Evolutionary conservation across 768 basidiomycete genomes (phyloP).

Genomic region (Trametopsis cervina): DNA sequence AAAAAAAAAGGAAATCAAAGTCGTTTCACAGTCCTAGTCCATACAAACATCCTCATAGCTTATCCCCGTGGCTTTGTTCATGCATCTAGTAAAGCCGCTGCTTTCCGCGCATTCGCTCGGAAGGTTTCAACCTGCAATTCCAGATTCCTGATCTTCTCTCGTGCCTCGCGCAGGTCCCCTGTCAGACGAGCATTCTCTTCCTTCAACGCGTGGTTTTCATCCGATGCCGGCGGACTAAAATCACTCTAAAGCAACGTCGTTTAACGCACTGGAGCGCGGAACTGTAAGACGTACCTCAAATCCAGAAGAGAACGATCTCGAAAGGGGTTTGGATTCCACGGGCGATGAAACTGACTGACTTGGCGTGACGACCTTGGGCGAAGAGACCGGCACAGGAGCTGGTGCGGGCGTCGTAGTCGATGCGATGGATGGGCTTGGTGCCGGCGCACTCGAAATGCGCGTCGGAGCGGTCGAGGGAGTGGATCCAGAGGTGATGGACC

Average conservation of each 20-base stretch:
- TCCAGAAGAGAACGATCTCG: slow-evolving; percentile 12
- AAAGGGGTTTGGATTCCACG: slow-evolving; percentile 17
- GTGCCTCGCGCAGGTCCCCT: slow-evolving; percentile 68
- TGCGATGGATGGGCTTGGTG: slow-evolving; percentile 18
- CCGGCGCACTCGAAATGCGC: slow-evolving; percentile 23
- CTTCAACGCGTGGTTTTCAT: slow-evolving; percentile 25
- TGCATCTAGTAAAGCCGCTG: slow-evolving; percentile 51
- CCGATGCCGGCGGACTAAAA: too few relatives aligned
- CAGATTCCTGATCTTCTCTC: slow-evolving; percentile 74
- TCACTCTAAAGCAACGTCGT: too few relatives aligned
- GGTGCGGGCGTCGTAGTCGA: slow-evolving; percentile 27
- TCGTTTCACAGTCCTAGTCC: too few relatives aligned
- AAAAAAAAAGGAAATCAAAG: too few relatives aligned
- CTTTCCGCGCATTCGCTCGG: slow-evolving; percentile 69
- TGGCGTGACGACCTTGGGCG: slow-evolving; percentile 11
- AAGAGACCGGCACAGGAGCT: slow-evolving; percentile 7
- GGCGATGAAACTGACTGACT: slow-evolving; percentile 12
- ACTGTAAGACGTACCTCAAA: slow-evolving; percentile 27
- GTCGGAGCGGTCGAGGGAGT: slow-evolving; percentile 19
- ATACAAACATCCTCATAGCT: too few relatives aligned
- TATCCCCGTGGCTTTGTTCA: too few relatives aligned
- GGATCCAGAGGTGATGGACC: slow-evolving; percentile 34
- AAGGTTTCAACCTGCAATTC: slow-evolving; percentile 77
- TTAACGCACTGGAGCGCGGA: too few relatives aligned
- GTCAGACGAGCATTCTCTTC: slow-evolving; percentile 59